Base-by-base conservation (phyloP, 1,139 yeast genomes). In the Taphrina deformans region DNA sequence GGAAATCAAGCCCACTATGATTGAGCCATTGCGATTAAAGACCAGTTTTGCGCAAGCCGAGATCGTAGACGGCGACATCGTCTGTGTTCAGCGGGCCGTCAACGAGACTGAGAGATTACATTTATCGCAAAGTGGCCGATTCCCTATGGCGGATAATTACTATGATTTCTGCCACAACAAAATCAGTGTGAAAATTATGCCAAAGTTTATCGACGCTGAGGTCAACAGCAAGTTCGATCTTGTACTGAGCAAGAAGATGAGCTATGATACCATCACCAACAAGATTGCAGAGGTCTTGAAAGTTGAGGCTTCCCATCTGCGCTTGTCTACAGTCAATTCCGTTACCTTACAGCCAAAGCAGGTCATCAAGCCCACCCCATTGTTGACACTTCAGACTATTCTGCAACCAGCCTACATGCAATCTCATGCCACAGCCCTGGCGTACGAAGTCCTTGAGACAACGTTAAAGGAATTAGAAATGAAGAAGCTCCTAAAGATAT, bases 391-490 rank as follows among this genome's bases (percentile, higher is more conserved):
- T 2, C 76, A 82, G 66, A 80, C 79, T 68, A 75, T 83, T 24
- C 72, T 77, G 16, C 73, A 77, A 41, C 75, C 78, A 27, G 75
- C 82, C 50, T 78, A 82, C 65, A 63, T 70, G n/a, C 71, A 71
- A 16, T 80, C 79, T 65, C 64, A 65, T 18, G 67, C 72, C 71
- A 69, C 67, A 21, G 68, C 71, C n/a, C 69, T 76, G 23, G 61
- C 82, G 70, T 93, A 88, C 73, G 97, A 92, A 72, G 77, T 88
- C 1, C 80, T 95, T 71, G 87, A 85, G 51, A 85, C 91, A 58
- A 85, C 92, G 5, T 78, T 93, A 67, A 81, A 79, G 44, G 96
- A 91, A 69, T 82, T 87, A 71, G 99, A 95, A 75, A 85, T 83
- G 69, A 83, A 90, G 84, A 83, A 84, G 68, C 76, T 84, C 7